Conservation (phyloP, 345 rosid species). For the Clausena lansium region DNA sequence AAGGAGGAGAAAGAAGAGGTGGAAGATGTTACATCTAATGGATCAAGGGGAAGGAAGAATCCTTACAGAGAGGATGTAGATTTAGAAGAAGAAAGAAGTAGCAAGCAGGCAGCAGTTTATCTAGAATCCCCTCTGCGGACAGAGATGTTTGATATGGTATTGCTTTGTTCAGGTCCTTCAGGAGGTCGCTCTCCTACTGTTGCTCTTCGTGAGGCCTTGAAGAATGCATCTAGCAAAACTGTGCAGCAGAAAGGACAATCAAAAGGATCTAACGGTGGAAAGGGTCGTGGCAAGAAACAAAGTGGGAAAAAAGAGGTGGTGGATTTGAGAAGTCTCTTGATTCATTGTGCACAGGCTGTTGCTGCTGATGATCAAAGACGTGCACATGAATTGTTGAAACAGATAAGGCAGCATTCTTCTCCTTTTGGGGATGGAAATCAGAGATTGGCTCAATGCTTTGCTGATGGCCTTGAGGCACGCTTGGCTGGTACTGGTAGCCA, state of each 20-base stretch:
- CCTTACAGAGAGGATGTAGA: conserved; percentile 40
- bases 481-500: conserved; percentile 75
- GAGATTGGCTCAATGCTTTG: conserved; percentile 83
- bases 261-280: conserved; percentile 43
- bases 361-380: conserved; percentile 65
- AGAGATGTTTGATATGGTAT: conserved; percentile 63
- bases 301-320: conserved; percentile 63
- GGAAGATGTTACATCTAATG: conserved; percentile 19
- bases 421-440: conserved; percentile 84
- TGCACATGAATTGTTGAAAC: conserved; percentile 69
- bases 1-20: conserved; percentile 40
- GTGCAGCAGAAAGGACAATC: conserved; percentile 38
- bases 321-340: conserved; percentile 76
- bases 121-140: conserved; percentile 55
- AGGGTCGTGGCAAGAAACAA: conserved; percentile 47
- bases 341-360: conserved; percentile 85
- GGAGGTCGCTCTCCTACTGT: conserved; percentile 34
- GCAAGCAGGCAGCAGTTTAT: conserved; percentile 66
- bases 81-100: conserved; percentile 68
- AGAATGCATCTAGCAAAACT: conserved; percentile 42
- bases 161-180: conserved; percentile 42
- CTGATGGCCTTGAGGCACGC: conserved; percentile 82
- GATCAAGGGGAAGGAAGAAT: conserved; percentile 52
- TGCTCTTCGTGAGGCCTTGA: conserved; percentile 55
- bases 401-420: conserved; percentile 77